Base-by-base conservation (phyloP, 2,329 filamentous ascomycete genomes). In the Fusarium chaquense region DNA sequence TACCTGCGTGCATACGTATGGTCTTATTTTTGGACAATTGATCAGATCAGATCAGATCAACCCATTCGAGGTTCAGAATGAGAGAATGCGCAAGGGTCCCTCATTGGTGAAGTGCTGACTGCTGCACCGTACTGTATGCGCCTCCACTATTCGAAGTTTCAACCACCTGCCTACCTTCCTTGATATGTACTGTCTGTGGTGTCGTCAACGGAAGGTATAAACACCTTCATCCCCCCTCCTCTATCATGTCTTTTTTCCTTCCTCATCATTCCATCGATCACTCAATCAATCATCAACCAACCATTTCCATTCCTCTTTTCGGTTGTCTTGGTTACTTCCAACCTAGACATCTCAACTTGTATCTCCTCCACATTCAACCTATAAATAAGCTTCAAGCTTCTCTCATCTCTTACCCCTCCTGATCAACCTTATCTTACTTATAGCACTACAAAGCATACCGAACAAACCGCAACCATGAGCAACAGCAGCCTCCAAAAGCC, bases 401-500 rank as follows among this genome's bases (percentile, higher is more conserved):
- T 60, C 10, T 43, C n/a, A 54, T 26, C 32, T 36, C 41, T 62
- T 41, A 55, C 53, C 55, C 40, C 52, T 62, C 58, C 58, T 44
- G 38, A 43, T 20, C 44, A 43, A 38, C 65, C 32, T 58, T 60
- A 36, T 56, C 24, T 33, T 49, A 54, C 46, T 44, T 57, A 35
- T 10, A 46, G n/a, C 24, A 51, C 15, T 20, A 20, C 32, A 53
- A 22, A 16, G 20, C 30, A 36, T 38, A 55, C 38, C 43, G 32
- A 43, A 9, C 45, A 57, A 61, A 32, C 50, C 59, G 59, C 59
- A 70, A 69, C 38, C 63, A 70, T 70, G 67, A 71, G 67, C 56
- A 58, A 54, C 58, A 75, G 60, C n/a, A 70, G 52, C 65, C 81
- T 87, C 20, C 78, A 80, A 69, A 80, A 83, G 76, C 85, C 85